These are phyloP conservation scores for Pseudozyma tsukubaensis DNA, from an alignment of 1,284 basidiomycete genomes.

Conservation along the genomic window DNA sequence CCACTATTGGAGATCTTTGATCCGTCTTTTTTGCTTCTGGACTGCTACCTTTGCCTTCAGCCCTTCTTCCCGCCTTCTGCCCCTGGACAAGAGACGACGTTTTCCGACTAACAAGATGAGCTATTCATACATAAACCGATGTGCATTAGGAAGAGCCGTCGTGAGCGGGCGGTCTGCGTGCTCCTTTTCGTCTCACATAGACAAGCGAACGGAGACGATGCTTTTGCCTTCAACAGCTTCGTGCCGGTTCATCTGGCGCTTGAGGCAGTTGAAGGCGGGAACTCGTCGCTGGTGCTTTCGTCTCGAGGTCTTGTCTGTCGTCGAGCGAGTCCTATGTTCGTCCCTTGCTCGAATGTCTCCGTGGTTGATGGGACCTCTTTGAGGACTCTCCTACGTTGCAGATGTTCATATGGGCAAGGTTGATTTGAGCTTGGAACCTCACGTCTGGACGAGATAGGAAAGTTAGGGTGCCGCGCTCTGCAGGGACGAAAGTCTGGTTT, in stretches of 20 bases:
- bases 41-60: conserved; percentile 3
- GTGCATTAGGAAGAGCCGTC: conserved; percentile 69
- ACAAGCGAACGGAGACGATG: conserved; percentile 37
- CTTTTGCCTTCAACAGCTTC: conserved; percentile 18
- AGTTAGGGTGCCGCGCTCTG: conserved; percentile 53
- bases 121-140: conserved; percentile 62
- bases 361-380: conserved; percentile 36
- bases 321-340: conserved; percentile 53
- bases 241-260: conserved; percentile 24
- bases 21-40: conserved; percentile 18
- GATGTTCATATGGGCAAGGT: conserved; percentile 31
- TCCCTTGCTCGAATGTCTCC: conserved; percentile 48
- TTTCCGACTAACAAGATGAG: conserved; percentile 58
- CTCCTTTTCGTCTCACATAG: conserved; percentile 48
- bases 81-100: conserved; percentile 13
- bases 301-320: conserved; percentile 37
- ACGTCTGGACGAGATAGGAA: conserved; percentile 42
- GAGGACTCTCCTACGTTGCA: conserved; percentile 48
- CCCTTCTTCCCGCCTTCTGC: background rate
- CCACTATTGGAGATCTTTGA: conserved; percentile 17
- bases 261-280: conserved; percentile 22
- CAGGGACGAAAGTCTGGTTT: conserved; percentile 59
- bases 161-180: conserved; percentile 65
- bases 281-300: conserved; percentile 34
- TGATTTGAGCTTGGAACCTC: conserved; percentile 55